Evolutionary conservation across 495 filamentous ascomycete genomes (phyloP).

Genomic region (Aspergillus panamensis): DNA sequence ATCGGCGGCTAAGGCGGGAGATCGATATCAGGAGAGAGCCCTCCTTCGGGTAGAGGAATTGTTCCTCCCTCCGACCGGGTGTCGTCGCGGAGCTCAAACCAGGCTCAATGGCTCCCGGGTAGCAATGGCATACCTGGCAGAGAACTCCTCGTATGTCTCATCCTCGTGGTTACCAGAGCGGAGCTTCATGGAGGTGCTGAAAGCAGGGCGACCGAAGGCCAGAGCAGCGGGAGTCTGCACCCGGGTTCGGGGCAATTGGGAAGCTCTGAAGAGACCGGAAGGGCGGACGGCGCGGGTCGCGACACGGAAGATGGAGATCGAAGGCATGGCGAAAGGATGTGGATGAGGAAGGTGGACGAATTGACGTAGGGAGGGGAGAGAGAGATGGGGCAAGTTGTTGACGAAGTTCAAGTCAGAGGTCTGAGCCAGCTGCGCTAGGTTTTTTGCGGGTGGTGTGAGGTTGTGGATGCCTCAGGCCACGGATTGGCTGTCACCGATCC

Average conservation of each 20-base stretch:
- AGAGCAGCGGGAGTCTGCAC: slow-evolving; percentile 52
- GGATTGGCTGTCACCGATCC: slow-evolving; percentile 17
- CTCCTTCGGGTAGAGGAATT: neutral
- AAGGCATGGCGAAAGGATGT: slow-evolving; percentile 53
- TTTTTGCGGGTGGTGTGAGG: slow-evolving; percentile 52
- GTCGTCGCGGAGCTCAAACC: slow-evolving; percentile 6
- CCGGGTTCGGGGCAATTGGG: slow-evolving; percentile 57
- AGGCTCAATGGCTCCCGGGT: slow-evolving; percentile 30
- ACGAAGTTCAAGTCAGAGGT: slow-evolving; percentile 35
- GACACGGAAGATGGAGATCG: slow-evolving; percentile 64
- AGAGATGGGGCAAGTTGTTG: slow-evolving; percentile 34
- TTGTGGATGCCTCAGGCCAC: slow-evolving; percentile 28
- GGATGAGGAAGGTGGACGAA: slow-evolving; percentile 30
- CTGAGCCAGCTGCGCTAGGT: slow-evolving; percentile 34
- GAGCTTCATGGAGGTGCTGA: slow-evolving; percentile 64
- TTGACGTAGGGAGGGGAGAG: slow-evolving; percentile 35
- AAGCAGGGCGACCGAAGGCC: slow-evolving; percentile 53
- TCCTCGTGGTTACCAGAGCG: slow-evolving; percentile 64
- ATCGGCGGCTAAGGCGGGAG: slow-evolving; percentile 1
- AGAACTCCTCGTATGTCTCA: slow-evolving; percentile 98
- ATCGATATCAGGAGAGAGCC: slow-evolving; percentile 14
- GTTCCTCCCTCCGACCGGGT: slow-evolving; percentile 10
- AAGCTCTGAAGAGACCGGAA: slow-evolving; percentile 54
- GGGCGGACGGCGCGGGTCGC: slow-evolving; percentile 64
- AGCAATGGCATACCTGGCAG: slow-evolving; percentile 72